Conservation (phyloP, 352 stramenopile genomes). For the Peronospora tabacina region DNA sequence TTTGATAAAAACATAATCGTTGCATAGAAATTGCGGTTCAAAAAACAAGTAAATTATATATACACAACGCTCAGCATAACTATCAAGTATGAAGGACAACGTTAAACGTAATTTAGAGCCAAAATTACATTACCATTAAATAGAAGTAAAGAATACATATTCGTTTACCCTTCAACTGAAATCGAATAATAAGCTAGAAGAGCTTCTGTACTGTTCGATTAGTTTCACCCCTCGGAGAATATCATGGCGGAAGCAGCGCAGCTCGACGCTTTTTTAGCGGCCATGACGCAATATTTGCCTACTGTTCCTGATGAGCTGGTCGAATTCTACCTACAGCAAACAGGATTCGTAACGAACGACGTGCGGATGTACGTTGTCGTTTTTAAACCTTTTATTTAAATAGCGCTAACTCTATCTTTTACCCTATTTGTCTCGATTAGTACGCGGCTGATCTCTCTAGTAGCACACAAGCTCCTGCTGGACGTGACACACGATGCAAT, state of each 20-base stretch:
- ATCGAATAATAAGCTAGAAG: too few species aligned
- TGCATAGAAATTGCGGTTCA: too few species aligned
- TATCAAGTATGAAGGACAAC: too few species aligned
- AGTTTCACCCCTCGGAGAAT: too few species aligned
- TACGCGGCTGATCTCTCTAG: slow-evolving; percentile 56
- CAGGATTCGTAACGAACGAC: slow-evolving; percentile 59
- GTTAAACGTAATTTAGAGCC: too few species aligned
- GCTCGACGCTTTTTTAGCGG: slow-evolving; percentile 59
- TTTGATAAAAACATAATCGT: too few species aligned
- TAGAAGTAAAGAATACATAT: too few species aligned
- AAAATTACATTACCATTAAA: too few species aligned
- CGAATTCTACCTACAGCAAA: slow-evolving; percentile 66
- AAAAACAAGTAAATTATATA: too few species aligned
- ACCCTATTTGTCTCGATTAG: slow-evolving; percentile 21
- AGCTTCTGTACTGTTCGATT: too few species aligned
- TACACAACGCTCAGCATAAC: too few species aligned
- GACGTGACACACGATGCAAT: slow-evolving; percentile 74
- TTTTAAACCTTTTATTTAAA: neutral
- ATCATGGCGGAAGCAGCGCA: slow-evolving; percentile 46
- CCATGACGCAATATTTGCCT: slow-evolving; percentile 51
- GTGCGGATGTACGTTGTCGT: slow-evolving; percentile 44
- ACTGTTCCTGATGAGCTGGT: slow-evolving; percentile 70
- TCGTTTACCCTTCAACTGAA: too few species aligned
- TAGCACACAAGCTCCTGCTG: slow-evolving; percentile 72
- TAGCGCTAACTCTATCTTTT: neutral